Evolutionary conservation across 371 early-diverging fungal genomes (phyloP), one percentile per base, ranked within the genome.

Genomic region (Mortierella sp.): DNA sequence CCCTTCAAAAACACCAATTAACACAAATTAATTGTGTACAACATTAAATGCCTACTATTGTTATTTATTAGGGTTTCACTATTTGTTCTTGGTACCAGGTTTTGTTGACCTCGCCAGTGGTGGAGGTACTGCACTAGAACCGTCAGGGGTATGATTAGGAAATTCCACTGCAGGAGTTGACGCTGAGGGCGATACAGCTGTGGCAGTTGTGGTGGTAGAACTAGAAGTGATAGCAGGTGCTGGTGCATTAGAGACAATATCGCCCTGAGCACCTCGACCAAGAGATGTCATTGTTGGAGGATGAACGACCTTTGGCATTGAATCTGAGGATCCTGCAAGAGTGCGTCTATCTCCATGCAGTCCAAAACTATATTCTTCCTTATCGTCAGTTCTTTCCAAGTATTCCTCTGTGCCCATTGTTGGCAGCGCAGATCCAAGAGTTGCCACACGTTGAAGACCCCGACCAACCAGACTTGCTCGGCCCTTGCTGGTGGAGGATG

Each of bases 361-460:
- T 0, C 72, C 69, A 62, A 32, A 65, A 37, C 66, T 74, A 63
- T 80, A 81, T 57, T 81, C 83, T 59, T 81, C 83, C 66, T 81
- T 81, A 39, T 81, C 83, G 37, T 81, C 73, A 14, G 76, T 81
- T 51, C 83, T 66, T 54, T 81, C 83, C 57, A 81, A 49, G 26
- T 81, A 70, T 39, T 81, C 83, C n/a, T 81, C 83, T 4, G 83
- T 81, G 5, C 83, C 83, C 63, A 81, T 76, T 10, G 83, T 81
- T 3, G 83, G 83, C 16, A 81, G 40, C 4, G 39, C 24, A 1
- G n/a, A 54, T 1, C 83, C 98, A 68, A 96, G 55, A 1, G 80
- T 72, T 12, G 72, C 58, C n/a, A 12, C 49, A 5, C 70, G 65
- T 10, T 32, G 37, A n/a, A 62, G 32, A 14, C 10, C 39, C 16